Evolutionary conservation across 441 rosid genomes (phyloP), one percentile per base, ranked within the genome.

Genomic region (Erodium texanum): DNA sequence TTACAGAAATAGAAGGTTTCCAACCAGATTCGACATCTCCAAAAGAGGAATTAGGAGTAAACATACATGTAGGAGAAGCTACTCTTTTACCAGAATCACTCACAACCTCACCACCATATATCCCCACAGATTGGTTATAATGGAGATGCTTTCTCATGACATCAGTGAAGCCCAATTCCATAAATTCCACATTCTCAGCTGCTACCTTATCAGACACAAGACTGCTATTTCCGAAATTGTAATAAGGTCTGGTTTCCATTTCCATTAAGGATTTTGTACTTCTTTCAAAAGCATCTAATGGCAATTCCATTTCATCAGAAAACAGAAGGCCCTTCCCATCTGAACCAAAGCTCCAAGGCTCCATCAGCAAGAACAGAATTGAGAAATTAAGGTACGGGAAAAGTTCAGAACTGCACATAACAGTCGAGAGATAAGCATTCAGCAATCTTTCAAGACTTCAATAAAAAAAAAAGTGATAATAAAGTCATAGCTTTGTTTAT

Each of bases 341-440:
- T 34, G 76, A 62, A 50, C 69, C 69, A 69, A 73, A 83, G 74
- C 82, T 81, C 96, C 92, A 87, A 59, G 84, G 81, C 68, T 89
- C 96, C 92, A 87, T 87, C 67, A 36, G 54, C 64, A 72, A 48
- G 12, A 74, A 45, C 20, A 66, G 52, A 66, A 50, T 48, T 19
- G 58, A 58, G 66, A 68, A 50, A 50, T 1, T 11, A 16, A 74
- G 70, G 12, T 62, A 73, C 79, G 20, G 63, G 68, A 52, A 62
- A 32, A 6, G 10, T 52, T 34, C 34, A 54, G 12, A 50, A 50
- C 58, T 50, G 58, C 58, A 50, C 58, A 50, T 50, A 20, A 50
- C 14, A 50, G 9, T 38, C 45, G 12, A 38, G 45, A 38, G 45
- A 38, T 7, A 0, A 38, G 14, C 45, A 38, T 38, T 38, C 11